phyloP scores from a whole-genome alignment of 2,329 filamentous ascomycete genomes.

The Pestalotiopsis sp. region DNA sequence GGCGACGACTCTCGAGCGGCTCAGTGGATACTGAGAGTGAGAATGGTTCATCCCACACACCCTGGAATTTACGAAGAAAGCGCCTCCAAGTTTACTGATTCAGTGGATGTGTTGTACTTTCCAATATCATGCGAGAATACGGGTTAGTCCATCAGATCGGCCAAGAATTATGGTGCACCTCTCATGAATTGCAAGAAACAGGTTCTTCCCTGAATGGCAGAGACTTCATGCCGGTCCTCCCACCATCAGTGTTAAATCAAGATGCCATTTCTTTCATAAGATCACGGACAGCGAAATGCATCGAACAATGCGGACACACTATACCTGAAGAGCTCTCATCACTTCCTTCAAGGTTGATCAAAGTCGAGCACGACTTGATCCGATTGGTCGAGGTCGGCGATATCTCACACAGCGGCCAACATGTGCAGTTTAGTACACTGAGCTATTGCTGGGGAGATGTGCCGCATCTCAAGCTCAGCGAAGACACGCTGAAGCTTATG shows the following conservation, averaged over 20 bases:
- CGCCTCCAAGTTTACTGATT: background rate
- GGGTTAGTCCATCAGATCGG: background rate
- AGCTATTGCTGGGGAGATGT: background rate
- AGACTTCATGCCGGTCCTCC: background rate
- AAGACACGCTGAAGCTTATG: background rate
- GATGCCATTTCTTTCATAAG: background rate
- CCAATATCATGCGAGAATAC: background rate
- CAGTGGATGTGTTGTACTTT: background rate
- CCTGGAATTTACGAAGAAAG: background rate
- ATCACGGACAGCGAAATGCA: background rate
- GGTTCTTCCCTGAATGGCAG: background rate
- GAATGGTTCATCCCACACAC: background rate
- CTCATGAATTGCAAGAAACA: background rate
- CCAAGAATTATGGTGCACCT: background rate
- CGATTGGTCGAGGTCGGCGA: background rate
- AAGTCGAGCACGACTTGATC: background rate
- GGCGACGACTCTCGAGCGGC: background rate
- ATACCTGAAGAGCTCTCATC: background rate
- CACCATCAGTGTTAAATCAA: background rate
- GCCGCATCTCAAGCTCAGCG: background rate
- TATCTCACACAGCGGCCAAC: background rate
- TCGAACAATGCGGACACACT: background rate
- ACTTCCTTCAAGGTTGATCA: background rate
- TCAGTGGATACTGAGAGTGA: background rate
- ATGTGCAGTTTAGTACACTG: background rate